Conservation (phyloP, 2,329 filamentous ascomycete genomes). For the Nemania diffusa region DNA sequence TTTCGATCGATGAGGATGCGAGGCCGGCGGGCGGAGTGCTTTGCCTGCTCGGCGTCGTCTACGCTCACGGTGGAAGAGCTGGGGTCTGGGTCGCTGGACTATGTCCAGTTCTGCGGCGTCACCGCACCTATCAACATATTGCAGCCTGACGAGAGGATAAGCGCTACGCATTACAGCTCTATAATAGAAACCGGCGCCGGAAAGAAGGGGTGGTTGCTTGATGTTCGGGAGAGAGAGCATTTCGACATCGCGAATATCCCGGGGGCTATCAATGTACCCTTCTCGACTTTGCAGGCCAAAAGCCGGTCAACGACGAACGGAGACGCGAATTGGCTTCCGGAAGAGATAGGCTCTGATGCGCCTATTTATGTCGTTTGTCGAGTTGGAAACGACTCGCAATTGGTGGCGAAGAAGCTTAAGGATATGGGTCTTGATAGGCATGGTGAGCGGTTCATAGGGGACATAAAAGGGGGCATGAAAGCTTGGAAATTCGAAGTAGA, state of each 20-base stretch:
- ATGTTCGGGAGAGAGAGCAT: conserved; percentile 86
- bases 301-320: conserved; percentile 36
- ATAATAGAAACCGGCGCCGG: conserved; percentile 31
- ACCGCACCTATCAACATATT: conserved; percentile 66
- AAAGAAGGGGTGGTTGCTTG: conserved; percentile 70
- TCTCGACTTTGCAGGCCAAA: conserved; percentile 61
- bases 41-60: conserved; percentile 75
- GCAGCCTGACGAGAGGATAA: conserved; percentile 72
- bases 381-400: conserved; percentile 81
- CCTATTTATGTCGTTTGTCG: conserved; percentile 79
- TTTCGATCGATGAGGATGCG: conserved; percentile 84
- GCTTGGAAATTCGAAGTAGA: conserved; percentile 80
- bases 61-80: conserved; percentile 73
- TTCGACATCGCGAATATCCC: conserved; percentile 82
- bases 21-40: conserved; percentile 74
- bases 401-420: conserved; percentile 73
- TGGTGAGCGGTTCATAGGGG: conserved; percentile 70
- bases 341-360: conserved; percentile 53
- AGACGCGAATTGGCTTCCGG: conserved; percentile 53
- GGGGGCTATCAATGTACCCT: conserved; percentile 80
- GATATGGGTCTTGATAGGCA: conserved; percentile 65
- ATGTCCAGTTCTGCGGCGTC: conserved; percentile 85
- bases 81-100: conserved; percentile 76
- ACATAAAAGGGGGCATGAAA: conserved; percentile 76
- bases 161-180: conserved; percentile 67